phyloP scores from a whole-genome alignment of 129 eudicot genomes.

The Tagetes erecta region DNA sequence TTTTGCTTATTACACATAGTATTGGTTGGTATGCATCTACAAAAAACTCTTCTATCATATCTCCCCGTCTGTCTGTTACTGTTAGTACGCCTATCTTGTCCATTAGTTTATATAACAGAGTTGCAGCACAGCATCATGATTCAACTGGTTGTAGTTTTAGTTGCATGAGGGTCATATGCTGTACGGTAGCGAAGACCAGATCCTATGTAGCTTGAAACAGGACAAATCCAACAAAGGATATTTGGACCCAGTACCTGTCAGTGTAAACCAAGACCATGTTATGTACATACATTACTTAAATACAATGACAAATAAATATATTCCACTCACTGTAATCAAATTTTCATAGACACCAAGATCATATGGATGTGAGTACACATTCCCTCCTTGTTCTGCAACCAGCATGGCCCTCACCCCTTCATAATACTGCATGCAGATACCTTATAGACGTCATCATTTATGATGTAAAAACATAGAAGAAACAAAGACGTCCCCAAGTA shows the following conservation, averaged over 20 bases:
- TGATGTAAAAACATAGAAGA: not conserved
- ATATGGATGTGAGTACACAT: slow-evolving; percentile 78
- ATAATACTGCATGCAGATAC: slow-evolving; percentile 47
- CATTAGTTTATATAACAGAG: not conserved
- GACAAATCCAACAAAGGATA: slow-evolving; percentile 73
- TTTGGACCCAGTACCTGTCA: slow-evolving; percentile 78
- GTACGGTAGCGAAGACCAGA: slow-evolving; percentile 77
- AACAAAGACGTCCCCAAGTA: not conserved
- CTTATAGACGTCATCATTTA: not conserved
- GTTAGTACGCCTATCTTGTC: slow-evolving; percentile 15
- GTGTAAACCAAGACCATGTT: not conserved
- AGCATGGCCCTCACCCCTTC: slow-evolving; percentile 98
- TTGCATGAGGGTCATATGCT: slow-evolving; percentile 42
- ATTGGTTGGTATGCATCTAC: not conserved
- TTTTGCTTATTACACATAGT: not conserved
- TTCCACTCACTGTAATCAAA: slow-evolving; percentile 53
- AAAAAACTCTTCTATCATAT: not conserved
- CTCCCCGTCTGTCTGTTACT: not conserved
- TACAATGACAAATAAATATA: slow-evolving; percentile 4
- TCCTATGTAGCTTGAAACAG: slow-evolving; percentile 65
- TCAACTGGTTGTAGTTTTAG: slow-evolving; percentile 9
- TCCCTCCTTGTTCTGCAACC: slow-evolving; percentile 91
- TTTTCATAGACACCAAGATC: slow-evolving; percentile 83
- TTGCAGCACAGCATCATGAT: too few species aligned
- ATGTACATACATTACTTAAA: not conserved